Evolutionary conservation across 2,329 filamentous ascomycete species (phyloP).

Genomic region (Chaetomium sp.): DNA sequence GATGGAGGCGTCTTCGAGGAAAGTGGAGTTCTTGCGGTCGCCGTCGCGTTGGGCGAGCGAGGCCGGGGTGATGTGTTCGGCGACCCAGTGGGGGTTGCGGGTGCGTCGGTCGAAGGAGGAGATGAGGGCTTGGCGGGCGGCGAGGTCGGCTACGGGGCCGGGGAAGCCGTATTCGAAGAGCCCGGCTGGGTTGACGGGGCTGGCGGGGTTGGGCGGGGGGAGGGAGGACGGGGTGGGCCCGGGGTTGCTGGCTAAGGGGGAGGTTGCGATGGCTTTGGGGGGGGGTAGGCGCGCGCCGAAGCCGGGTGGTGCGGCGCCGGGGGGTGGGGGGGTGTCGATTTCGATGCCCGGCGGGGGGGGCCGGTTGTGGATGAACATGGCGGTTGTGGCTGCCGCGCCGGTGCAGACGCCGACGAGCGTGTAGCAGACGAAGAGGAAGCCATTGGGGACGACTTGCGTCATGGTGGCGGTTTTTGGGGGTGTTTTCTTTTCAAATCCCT

Average conservation of each 20-base stretch:
- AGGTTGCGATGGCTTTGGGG: conserved; percentile 27
- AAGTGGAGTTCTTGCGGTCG: conserved; percentile 77
- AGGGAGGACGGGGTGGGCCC: conserved; percentile 20
- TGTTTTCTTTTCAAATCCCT: too few species aligned
- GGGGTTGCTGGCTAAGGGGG: conserved; percentile 23
- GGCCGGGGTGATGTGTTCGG: conserved; percentile 89
- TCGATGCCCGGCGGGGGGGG: conserved; percentile 18
- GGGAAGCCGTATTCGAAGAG: conserved; percentile 87
- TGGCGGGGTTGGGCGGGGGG: conserved; percentile 17
- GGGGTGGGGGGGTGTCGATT: too few species aligned
- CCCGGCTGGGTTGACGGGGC: conserved; percentile 61
- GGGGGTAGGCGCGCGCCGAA: conserved; percentile 50
- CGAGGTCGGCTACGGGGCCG: conserved; percentile 78
- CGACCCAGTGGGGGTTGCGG: conserved; percentile 90
- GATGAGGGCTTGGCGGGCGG: conserved; percentile 67
- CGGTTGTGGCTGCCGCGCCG: conserved; percentile 66
- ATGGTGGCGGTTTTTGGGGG: too few species aligned
- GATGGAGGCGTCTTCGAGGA: conserved; percentile 73
- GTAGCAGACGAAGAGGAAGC: conserved; percentile 53
- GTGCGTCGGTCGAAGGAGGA: conserved; percentile 86
- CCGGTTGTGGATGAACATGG: conserved; percentile 50
- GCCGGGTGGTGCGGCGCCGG: conserved; percentile 13
- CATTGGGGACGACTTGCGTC: too few species aligned
- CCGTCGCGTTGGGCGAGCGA: conserved; percentile 69
- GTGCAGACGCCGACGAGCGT: conserved; percentile 70